Conservation (phyloP, 805 yeast genomes). For the Sungouiella thailandica region DNA sequence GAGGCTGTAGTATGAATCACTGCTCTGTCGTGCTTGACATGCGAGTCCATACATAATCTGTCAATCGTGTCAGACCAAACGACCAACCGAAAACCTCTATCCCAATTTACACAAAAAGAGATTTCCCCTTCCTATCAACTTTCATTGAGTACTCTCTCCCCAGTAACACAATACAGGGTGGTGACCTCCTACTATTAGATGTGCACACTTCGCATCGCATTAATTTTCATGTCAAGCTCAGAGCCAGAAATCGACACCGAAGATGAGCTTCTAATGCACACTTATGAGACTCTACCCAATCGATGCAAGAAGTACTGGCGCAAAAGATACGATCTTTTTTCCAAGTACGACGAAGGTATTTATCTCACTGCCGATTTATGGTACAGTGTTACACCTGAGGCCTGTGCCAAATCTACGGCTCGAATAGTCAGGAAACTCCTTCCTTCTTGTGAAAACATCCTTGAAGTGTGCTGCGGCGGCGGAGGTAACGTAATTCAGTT, state of each 20-base stretch:
- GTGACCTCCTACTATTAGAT: too few relatives aligned
- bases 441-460: slow-evolving; percentile 42
- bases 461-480: slow-evolving; percentile 82
- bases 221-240: too few relatives aligned
- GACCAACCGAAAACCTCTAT: too few relatives aligned
- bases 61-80: too few relatives aligned
- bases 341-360: slow-evolving; percentile 62
- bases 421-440: slow-evolving; percentile 46
- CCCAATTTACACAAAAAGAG: too few relatives aligned
- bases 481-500: slow-evolving; percentile 84
- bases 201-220: too few relatives aligned
- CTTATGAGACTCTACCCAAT: slow-evolving; percentile 34
- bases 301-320: slow-evolving; percentile 54
- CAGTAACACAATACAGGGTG: too few relatives aligned
- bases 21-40: too few relatives aligned
- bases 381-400: slow-evolving; percentile 87
- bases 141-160: too few relatives aligned
- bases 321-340: slow-evolving; percentile 56
- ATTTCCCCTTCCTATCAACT: too few relatives aligned
- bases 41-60: too few relatives aligned
- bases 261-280: slow-evolving; percentile 35
- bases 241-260: slow-evolving; percentile 11
- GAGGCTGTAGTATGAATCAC: too few relatives aligned
- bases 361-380: slow-evolving; percentile 68
- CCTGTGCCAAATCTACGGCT: slow-evolving; percentile 57